Base-by-base conservation (phyloP, 129 eudicot species). In the Deinandra increscens region DNA sequence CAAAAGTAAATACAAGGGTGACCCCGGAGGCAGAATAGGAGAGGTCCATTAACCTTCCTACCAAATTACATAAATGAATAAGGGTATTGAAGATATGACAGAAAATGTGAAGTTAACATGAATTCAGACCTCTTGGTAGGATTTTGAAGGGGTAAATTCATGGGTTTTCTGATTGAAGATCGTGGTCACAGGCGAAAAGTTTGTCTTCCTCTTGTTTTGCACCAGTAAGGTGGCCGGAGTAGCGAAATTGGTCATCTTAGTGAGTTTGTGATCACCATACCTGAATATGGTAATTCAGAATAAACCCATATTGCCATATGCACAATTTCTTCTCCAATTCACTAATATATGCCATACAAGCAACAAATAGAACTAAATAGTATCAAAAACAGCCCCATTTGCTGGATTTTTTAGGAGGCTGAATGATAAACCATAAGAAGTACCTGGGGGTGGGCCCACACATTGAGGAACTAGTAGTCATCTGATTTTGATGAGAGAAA, bases 251-350 rank as follows among this genome's bases (percentile, higher is more conserved):
- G 44, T 64, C 81, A 68, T 81, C 75, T 64, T 85, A 18, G 50
- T 69, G 63, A 48, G 75, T 45, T 76, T 76, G 29, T 76, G 66
- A 80, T 60, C 67, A 77, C 78, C 79, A 84, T 38, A 82, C 88
- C 90, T 89, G 85, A 84, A 83, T 68, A 86, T 85, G 82, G 75
- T 70, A 72, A 76, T 74, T 83, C 80, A 88, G 61, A 82, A 88
- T 78, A 84, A 82, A 81, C 75, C 83, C 83, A 81, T 78, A 73
- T 75, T 78, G 82, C 84, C 84, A 64, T 63, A 66, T 80, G 77
- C 86, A 73, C 71, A 75, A 74, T 67, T 66, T 70, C 84, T 78
- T 81, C 84, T 83, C 76, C 85, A 76, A 76, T 68, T 58, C 81
- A 86, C 69, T 78, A 64, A 75, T 71, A 62, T 61, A 62, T 61